Base-by-base conservation (phyloP, 2,329 filamentous ascomycete genomes). In the Epichloe aotearoae region DNA sequence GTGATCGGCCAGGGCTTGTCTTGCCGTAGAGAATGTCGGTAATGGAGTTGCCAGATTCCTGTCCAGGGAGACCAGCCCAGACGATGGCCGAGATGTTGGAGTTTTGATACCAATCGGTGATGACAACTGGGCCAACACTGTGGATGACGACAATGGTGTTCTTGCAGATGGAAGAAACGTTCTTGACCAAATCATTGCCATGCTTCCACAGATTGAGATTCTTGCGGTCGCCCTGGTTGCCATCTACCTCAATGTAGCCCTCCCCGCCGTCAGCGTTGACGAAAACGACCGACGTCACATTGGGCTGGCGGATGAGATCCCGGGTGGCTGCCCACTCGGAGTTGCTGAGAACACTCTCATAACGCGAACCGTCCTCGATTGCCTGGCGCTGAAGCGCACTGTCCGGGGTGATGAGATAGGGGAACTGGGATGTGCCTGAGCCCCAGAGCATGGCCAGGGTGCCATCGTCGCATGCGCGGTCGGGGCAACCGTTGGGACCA, bases 81-180 rank as follows among this genome's bases (percentile, higher is more conserved):
- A 95, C 64, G 49, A 95, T 88, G 39, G 87, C 88, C 1, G 86
- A 89, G 46, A 95, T 75, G 66, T 95, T 95, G 37, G 80, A 77
- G 66, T 81, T 82, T 49, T 86, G 69, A 59, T 86, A 82, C 75
- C 82, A 91, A 10, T 87, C 79, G 12, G 82, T 79, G 20, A 96
- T 68, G 1, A 94, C 70, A 4, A 94, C 86, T 1, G 90, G 81
- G 0, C 89, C 89, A 3, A 83, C 79, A 1, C 86, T 88, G 71
- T 97, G 91, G 53, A 97, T 84, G 52, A 96, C 80, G 15, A 97
- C 87, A 53, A 97, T 85, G 12, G 89, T 95, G 75, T 96, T 95
- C 70, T 84, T 82, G 73, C 84, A 90, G 55, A 81, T 64, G 7
- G 81, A 74, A 1, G 88, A 82, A 11, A 95, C 87, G 46, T 85